phyloP scores from a whole-genome alignment of 768 basidiomycete species.

The Amanita inopinata region DNA sequence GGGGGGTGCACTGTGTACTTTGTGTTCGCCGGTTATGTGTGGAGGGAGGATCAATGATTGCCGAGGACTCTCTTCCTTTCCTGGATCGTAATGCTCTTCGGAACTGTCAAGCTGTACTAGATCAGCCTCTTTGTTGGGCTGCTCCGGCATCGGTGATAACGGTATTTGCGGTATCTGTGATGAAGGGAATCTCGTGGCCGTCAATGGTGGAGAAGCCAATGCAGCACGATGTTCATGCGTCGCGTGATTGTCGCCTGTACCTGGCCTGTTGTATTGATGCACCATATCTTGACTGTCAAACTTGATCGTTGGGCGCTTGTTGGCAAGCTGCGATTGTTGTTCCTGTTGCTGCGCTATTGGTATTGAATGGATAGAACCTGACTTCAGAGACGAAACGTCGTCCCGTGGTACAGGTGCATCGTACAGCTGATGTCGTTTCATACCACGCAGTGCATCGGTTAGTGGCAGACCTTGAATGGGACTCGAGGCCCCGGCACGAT shows the following conservation, averaged over 20 bases:
- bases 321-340: slow-evolving; percentile 22
- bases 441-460: slow-evolving; percentile 32
- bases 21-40: slow-evolving; percentile 21
- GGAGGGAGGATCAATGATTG: slow-evolving; percentile 26
- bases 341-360: not conserved
- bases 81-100: not conserved
- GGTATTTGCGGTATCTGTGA: no score
- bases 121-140: slow-evolving; percentile 13
- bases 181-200: slow-evolving; percentile 13
- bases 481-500: not conserved
- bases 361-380: slow-evolving; percentile 23
- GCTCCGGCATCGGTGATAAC: slow-evolving; percentile 9
- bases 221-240: slow-evolving; percentile 41
- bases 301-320: slow-evolving; percentile 58
- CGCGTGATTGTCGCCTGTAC: slow-evolving; percentile 33
- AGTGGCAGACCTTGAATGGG: slow-evolving; percentile 5
- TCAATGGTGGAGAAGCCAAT: slow-evolving; percentile 20
- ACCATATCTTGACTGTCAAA: slow-evolving; percentile 67
- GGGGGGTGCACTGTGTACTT: slow-evolving; percentile 38
- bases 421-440: slow-evolving; percentile 79
- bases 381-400: slow-evolving; percentile 29
- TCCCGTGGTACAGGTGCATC: slow-evolving; percentile 70
- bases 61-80: not conserved
- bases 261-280: slow-evolving; percentile 61
- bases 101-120: slow-evolving; percentile 22